Conservation (phyloP, 139 green algal genomes). For the Closterium sp. region DNA sequence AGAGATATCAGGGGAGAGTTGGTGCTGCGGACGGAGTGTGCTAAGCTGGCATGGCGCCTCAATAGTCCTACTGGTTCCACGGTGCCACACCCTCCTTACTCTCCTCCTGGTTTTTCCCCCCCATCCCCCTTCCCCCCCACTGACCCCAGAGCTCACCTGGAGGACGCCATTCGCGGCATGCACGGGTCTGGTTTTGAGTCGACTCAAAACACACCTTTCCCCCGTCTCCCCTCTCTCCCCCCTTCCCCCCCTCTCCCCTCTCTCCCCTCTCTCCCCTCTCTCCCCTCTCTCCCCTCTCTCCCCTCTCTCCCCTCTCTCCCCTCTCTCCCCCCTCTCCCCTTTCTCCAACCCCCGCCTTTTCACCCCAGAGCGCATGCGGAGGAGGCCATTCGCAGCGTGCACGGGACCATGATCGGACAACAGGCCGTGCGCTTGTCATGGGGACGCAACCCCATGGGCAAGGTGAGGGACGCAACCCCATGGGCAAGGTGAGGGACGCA, state of each 20-base stretch:
- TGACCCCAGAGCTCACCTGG: neutral
- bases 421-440: constrained; percentile 46
- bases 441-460: constrained; percentile 39
- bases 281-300: neutral
- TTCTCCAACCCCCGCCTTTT: neutral
- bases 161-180: constrained; percentile 30
- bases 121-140: neutral
- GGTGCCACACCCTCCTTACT: too few relatives aligned
- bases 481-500: neutral
- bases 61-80: too few relatives aligned
- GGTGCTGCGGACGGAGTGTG: too few relatives aligned
- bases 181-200: too few relatives aligned
- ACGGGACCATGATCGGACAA: constrained; percentile 39
- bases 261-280: neutral
- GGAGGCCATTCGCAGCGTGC: constrained; percentile 33
- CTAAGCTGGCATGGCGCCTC: too few relatives aligned
- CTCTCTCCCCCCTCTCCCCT: neutral
- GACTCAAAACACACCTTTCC: too few relatives aligned
- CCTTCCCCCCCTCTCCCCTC: too few relatives aligned
- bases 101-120: too few relatives aligned
- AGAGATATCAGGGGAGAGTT: too few relatives aligned
- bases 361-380: constrained; percentile 33
- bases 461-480: too few relatives aligned
- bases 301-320: too few relatives aligned
- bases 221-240: neutral